Base-by-base conservation (phyloP, 192 early-diverging fungal species). In the Pilaira anomala region DNA sequence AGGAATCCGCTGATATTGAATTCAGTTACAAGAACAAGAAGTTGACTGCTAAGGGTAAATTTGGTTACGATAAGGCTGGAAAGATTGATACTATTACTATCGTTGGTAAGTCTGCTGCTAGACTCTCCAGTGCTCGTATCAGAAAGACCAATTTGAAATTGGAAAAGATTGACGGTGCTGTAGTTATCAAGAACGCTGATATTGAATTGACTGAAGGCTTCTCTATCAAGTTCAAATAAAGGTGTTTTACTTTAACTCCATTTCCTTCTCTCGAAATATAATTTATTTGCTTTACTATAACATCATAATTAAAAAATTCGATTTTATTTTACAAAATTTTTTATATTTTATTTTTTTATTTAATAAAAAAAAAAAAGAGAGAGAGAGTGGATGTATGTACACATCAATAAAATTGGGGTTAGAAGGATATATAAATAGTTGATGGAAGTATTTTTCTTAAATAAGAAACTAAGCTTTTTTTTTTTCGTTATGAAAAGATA, bases 31-130 rank as follows among this genome's bases (percentile, higher is more conserved):
- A 60, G 9, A 30, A 69, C 5, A 53, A 53, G 29, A 55, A 63
- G 25, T 49, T 69, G 13, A 40, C 53, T 18, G 68, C 61, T n/a
- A 50, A 33, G 16, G 68, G 68, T 6, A 55, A 48, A 22, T 69
- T 69, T 56, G 61, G 61, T 9, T 69, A 69, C 44, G 40, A 62
- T 22, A 41, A 60, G n/a, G n/a, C 48, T 4, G 61, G 50, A 36
- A 28, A 28, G 5, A 16, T 63, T 11, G 24, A 26, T 19, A 14
- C 24, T 14, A 63, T 63, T 19, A 63, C 45, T 16, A 30, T 63
- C 16, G 18, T 63, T 39, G 61, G 61, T 36, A 30, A 50, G 4
- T 16, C 12, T 26, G 61, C 48, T 14, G 25, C 22, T 19, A n/a
- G 50, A 7, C 18, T 63, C n/a, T n/a, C n/a, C n/a, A n/a, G n/a